Base-by-base conservation (phyloP, 768 basidiomycete genomes). In the Russula lepida region DNA sequence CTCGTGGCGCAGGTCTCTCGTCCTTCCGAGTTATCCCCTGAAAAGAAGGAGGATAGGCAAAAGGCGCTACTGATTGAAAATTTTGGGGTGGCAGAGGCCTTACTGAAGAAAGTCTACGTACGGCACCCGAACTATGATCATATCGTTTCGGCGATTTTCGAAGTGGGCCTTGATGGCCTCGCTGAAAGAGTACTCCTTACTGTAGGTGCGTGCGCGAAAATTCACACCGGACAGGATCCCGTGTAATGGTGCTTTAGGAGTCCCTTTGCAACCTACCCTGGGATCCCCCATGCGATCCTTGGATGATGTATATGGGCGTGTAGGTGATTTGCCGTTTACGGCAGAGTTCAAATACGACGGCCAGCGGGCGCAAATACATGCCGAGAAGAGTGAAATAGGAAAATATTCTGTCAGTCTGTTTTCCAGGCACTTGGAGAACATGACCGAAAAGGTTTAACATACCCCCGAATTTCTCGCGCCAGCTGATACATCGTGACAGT, bases 311-410 rank as follows among this genome's bases (percentile, higher is more conserved):
- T 93, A 90, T 68, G 80, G 83, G 48, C 79, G 85, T 7, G 74
- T 92, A 21, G 80, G 79, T 23, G 76, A 78, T 33, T 74, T 83
- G 33, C 80, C 85, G 11, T 97, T 94, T 72, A 79, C 82, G 17
- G 88, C 91, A 33, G 94, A 97, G 74, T 89, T 89, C 70, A 97
- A 95, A 72, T 89, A 94, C 68, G 94, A 97, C 67, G 94, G 88
- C 21, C 88, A 91, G 68, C 80, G 88, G 52, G 90, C 86, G 21
- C 90, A 91, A 71, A 84, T 89, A n/a, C 88, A 90, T 69, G 86
- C 78, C 13, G 68, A 56, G 46, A 71, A 64, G 63, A 69, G 68
- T 15, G 67, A 71, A 3, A 68, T 71, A 33, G 75, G 69, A 33
- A 66, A 69, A 12, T 56, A 69, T 32, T 68, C 65, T 11, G 79